phyloP scores from a whole-genome alignment of 2,329 filamentous ascomycete species.

The Fusarium transvaalense region DNA sequence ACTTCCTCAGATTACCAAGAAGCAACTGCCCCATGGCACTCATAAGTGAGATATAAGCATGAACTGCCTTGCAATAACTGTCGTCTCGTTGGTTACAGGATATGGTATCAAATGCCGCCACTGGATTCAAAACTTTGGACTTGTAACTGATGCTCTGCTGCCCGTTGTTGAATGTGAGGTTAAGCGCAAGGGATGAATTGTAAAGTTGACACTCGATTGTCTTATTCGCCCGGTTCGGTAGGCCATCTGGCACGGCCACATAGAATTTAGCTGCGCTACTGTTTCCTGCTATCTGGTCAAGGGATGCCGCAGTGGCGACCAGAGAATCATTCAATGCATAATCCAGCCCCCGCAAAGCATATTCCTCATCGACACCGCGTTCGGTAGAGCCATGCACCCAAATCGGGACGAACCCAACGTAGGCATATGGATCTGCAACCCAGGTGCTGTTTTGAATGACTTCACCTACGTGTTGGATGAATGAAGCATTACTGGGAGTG shows the following conservation, averaged over 20 bases:
- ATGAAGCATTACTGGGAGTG: background rate
- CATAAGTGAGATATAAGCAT: slow-evolving; percentile 9
- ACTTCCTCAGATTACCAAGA: background rate
- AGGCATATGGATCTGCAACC: background rate
- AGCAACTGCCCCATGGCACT: background rate
- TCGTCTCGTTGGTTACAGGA: fast-evolving
- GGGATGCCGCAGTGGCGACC: fast-evolving
- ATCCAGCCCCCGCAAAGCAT: background rate
- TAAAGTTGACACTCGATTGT: slow-evolving; percentile 10
- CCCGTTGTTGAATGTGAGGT: slow-evolving; percentile 12
- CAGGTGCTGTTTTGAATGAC: fast-evolving
- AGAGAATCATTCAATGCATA: background rate
- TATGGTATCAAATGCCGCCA: fast-evolving
- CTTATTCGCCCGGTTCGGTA: background rate
- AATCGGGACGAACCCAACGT: slow-evolving; percentile 6
- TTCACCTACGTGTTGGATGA: background rate
- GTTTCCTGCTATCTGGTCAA: background rate
- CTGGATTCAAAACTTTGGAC: background rate
- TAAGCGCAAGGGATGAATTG: slow-evolving; percentile 7
- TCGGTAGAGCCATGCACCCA: too few relatives aligned
- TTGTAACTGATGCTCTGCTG: background rate
- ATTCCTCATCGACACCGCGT: background rate
- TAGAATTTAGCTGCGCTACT: background rate
- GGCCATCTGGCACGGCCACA: background rate
- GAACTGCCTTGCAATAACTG: fast-evolving